Percentiles rank a stretch among this genome's conserved stretches.
Conservation (phyloP, 2,329 filamentous ascomycete genomes). For the Verticillium longisporum region DNA sequence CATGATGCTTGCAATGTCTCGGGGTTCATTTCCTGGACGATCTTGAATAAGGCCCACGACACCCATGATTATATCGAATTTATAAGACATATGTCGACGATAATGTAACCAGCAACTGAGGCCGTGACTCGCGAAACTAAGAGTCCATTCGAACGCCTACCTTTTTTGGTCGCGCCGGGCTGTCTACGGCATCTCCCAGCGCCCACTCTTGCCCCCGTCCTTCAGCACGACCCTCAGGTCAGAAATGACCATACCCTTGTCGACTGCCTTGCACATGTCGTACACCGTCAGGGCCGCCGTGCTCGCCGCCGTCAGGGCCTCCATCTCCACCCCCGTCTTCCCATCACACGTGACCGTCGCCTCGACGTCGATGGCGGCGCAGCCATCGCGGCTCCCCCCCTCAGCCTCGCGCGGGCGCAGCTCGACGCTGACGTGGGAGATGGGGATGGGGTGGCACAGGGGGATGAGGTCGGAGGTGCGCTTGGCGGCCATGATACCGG, state of each 20-base stretch:
- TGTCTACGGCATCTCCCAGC: slow-evolving; percentile 47
- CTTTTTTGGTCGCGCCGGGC: too few relatives aligned
- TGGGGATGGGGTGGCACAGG: slow-evolving; percentile 77
- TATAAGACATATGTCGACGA: too few relatives aligned
- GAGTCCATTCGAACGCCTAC: too few relatives aligned
- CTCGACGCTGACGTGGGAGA: slow-evolving; percentile 70
- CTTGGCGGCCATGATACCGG: slow-evolving; percentile 95
- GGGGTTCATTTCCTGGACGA: too few relatives aligned
- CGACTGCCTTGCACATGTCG: slow-evolving; percentile 96
- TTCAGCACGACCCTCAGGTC: slow-evolving; percentile 68
- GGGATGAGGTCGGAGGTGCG: slow-evolving; percentile 78
- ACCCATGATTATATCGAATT: too few relatives aligned
- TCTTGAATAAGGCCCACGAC: too few relatives aligned
- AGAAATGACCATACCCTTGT: slow-evolving; percentile 70
- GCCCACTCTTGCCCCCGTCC: slow-evolving; percentile 76
- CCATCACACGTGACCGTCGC: slow-evolving; percentile 77
- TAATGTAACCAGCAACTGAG: too few relatives aligned
- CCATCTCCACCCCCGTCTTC: slow-evolving; percentile 96
- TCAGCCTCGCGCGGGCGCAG: slow-evolving; percentile 34
- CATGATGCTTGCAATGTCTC: too few relatives aligned
- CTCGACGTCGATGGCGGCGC: slow-evolving; percentile 50
- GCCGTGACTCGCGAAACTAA: too few relatives aligned
- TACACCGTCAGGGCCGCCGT: slow-evolving; percentile 83
- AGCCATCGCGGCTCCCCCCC: slow-evolving; percentile 2
- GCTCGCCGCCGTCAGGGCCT: slow-evolving; percentile 78